These are phyloP conservation scores for Pistacia integerrima DNA, from an alignment of 345 rosid genomes.

Conservation along the genomic window DNA sequence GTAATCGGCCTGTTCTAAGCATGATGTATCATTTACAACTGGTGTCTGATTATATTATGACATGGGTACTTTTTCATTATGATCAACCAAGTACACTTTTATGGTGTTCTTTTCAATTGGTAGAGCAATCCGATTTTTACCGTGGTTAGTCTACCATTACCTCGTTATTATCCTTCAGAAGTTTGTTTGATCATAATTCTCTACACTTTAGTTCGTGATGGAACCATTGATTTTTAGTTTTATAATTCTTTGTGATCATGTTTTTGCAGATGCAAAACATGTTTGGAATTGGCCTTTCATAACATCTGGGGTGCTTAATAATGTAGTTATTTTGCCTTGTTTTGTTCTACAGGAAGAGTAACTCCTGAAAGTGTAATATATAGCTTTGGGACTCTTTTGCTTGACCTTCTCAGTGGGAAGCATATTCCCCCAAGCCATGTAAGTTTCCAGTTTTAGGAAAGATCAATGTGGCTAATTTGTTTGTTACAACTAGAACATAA, in stretches of 20 bases:
- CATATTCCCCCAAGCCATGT: conserved; percentile 97
- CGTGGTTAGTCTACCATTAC: not conserved
- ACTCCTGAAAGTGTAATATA: conserved; percentile 95
- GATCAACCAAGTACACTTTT: not conserved
- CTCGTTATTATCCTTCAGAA: not conserved
- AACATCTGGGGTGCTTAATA: not conserved
- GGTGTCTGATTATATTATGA: not conserved
- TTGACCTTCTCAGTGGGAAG: conserved; percentile 97
- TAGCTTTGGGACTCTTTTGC: conserved; percentile 93
- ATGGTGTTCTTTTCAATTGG: not conserved
- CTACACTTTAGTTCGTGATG: not conserved
- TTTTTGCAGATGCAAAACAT: not conserved
- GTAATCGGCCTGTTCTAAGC: no score
- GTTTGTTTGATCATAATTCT: not conserved
- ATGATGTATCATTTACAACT: not conserved
- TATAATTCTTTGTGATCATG: not conserved
- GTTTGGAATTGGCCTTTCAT: not conserved
- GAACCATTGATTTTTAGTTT: conserved; percentile 12
- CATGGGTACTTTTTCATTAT: not conserved
- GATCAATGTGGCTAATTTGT: not conserved
- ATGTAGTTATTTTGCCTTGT: not conserved
- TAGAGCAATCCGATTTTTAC: not conserved
- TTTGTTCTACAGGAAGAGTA: conserved; percentile 65
- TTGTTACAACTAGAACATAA: not conserved
- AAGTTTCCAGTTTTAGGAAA: conserved; percentile 30